Percentiles rank a stretch among this genome's conserved stretches.
phyloP scores from a whole-genome alignment of 2,329 filamentous ascomycete species.

The Myriosclerotinia duriaeana region DNA sequence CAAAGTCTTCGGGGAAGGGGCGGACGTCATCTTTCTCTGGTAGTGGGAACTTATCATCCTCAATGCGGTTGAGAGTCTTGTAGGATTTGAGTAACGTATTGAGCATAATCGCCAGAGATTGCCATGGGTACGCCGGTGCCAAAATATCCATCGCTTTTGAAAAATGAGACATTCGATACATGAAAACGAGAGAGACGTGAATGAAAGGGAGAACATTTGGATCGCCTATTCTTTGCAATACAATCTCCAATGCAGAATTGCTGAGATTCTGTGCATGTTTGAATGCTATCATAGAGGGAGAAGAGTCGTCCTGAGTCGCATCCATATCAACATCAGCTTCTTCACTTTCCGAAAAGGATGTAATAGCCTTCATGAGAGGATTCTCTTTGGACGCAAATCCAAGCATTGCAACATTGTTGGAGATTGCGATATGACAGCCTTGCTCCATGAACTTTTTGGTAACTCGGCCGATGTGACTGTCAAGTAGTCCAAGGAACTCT shows the following conservation, averaged over 20 bases:
- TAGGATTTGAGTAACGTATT: conserved; percentile 29
- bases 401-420: conserved; percentile 41
- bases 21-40: conserved; percentile 33
- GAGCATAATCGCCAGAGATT: conserved; percentile 25
- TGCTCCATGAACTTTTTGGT: conserved; percentile 48
- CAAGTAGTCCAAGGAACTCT: conserved; percentile 55
- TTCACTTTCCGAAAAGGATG: conserved; percentile 16
- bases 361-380: conserved; percentile 34
- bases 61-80: conserved; percentile 25
- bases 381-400: conserved; percentile 38
- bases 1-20: conserved; percentile 34
- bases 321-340: conserved; percentile 26
- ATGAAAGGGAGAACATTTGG: conserved; percentile 32
- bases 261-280: conserved; percentile 27
- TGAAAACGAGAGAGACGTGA: conserved; percentile 33
- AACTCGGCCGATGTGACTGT: conserved; percentile 56
- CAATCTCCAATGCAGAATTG: conserved; percentile 27
- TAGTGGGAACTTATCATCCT: conserved; percentile 26
- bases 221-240: conserved; percentile 31
- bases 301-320: conserved; percentile 15
- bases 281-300: conserved; percentile 23
- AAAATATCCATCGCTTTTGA: conserved; percentile 28
- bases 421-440: conserved; percentile 57
- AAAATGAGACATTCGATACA: conserved; percentile 28
- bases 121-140: conserved; percentile 31